Conservation (phyloP, 352 stramenopile genomes). For the Globisporangium emineosum region DNA sequence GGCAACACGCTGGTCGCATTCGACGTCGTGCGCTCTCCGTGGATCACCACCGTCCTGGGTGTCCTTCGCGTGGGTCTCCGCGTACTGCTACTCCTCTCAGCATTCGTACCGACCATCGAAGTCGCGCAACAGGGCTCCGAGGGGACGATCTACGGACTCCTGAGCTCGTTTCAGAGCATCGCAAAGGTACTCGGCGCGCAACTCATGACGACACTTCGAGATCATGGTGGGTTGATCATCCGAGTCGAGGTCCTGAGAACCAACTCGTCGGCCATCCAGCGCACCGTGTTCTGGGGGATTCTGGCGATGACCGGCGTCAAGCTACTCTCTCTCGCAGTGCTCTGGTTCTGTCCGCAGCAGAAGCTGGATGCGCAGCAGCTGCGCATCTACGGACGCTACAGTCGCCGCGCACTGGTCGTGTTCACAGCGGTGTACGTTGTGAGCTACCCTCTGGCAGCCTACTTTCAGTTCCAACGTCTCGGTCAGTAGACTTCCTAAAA, state of each 20-base stretch:
- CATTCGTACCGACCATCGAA: slow-evolving; percentile 40
- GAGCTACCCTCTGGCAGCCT: slow-evolving; percentile 15
- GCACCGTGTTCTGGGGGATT: slow-evolving; percentile 20
- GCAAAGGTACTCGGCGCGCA: slow-evolving; percentile 28
- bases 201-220: slow-evolving; percentile 16
- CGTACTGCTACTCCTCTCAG: slow-evolving; percentile 25
- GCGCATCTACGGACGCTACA: slow-evolving; percentile 50
- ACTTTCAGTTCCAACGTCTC: slow-evolving; percentile 10
- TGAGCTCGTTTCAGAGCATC: slow-evolving; percentile 32
- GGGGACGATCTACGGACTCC: slow-evolving; percentile 36
- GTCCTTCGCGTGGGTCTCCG: slow-evolving; percentile 20
- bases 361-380: slow-evolving; percentile 48
- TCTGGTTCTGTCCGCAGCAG: slow-evolving; percentile 33
- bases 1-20: slow-evolving; percentile 27
- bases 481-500: neutral
- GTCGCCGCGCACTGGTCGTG: slow-evolving; percentile 14
- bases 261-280: neutral
- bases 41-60: slow-evolving; percentile 21
- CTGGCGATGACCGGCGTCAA: slow-evolving; percentile 15
- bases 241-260: neutral
- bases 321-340: slow-evolving; percentile 20
- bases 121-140: slow-evolving; percentile 40
- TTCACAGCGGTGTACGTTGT: slow-evolving; percentile 24
- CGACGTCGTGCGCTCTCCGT: slow-evolving; percentile 19
- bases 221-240: slow-evolving; percentile 8